phyloP scores from a whole-genome alignment of 768 basidiomycete genomes.

The Boletellus emodensis region DNA sequence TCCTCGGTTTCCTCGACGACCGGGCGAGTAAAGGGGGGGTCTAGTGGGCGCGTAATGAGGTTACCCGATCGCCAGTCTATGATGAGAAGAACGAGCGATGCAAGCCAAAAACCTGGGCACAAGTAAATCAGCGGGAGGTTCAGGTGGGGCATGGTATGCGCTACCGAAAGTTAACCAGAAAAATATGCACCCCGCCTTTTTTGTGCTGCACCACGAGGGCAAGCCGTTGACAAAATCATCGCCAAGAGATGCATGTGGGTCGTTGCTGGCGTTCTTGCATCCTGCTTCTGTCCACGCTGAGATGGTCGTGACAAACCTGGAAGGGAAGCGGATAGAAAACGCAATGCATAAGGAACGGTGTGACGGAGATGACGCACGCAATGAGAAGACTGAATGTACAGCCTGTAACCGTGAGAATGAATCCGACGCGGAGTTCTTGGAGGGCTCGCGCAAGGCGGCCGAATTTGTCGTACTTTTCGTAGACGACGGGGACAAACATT shows the following conservation, averaged over 20 bases:
- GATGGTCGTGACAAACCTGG: conserved; percentile 70
- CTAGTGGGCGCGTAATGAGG: conserved; percentile 44
- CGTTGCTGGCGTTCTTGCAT: conserved; percentile 79
- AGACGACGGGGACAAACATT: conserved; percentile 71
- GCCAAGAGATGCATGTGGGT: conserved; percentile 72
- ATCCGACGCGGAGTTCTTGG: conserved; percentile 76
- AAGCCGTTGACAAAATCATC: conserved; percentile 65
- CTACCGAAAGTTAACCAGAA: conserved; percentile 81
- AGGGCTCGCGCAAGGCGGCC: conserved; percentile 74
- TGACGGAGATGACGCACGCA: conserved; percentile 50
- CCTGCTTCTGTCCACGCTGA: conserved; percentile 87
- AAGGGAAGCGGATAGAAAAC: not conserved
- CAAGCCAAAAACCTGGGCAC: conserved; percentile 66
- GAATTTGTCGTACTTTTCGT: conserved; percentile 83
- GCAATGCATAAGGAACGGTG: conserved; percentile 14
- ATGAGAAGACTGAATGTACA: conserved; percentile 65
- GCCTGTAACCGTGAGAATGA: conserved; percentile 77
- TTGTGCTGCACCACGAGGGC: conserved; percentile 84
- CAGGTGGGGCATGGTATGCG: not conserved
- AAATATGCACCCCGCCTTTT: conserved; percentile 87
- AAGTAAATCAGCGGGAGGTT: conserved; percentile 6
- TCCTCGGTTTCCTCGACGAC: conserved; percentile 45
- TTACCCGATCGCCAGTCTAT: conserved; percentile 78
- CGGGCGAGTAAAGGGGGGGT: conserved; percentile 75
- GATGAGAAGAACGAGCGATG: conserved; percentile 60